Conservation (phyloP, 2,329 filamentous ascomycete genomes). For the Fusarium marasasianum region DNA sequence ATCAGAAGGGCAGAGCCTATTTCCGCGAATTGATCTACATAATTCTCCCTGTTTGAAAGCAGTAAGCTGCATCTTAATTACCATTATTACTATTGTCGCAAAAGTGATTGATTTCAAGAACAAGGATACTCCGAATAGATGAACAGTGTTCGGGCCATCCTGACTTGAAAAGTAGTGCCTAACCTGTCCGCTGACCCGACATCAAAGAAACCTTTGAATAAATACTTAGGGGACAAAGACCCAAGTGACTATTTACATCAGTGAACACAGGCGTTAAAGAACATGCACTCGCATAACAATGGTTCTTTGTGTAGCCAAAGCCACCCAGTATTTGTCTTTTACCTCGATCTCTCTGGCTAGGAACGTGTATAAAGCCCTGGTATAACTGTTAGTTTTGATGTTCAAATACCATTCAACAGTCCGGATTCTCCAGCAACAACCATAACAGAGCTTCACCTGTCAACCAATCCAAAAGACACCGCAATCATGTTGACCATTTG, state of each 20-base stretch:
- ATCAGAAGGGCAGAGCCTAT: not conserved
- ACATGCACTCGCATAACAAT: rapidly evolving
- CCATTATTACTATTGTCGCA: too few species aligned
- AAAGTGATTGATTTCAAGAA: not conserved
- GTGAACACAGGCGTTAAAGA: not conserved
- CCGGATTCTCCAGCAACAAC: rapidly evolving
- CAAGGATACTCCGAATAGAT: rapidly evolving
- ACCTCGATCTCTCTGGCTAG: rapidly evolving
- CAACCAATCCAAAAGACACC: rapidly evolving
- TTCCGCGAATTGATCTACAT: too few species aligned
- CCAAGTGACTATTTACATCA: rapidly evolving
- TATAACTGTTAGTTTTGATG: rapidly evolving
- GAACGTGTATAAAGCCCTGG: rapidly evolving
- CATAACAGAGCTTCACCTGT: not conserved
- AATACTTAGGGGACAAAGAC: rapidly evolving
- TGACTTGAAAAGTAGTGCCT: too few species aligned
- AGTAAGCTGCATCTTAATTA: too few species aligned
- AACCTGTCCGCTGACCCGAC: too few species aligned
- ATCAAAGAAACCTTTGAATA: not conserved
- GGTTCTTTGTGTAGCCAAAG: rapidly evolving
- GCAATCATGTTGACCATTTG: not conserved
- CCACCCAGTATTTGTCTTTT: rapidly evolving
- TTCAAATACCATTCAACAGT: not conserved
- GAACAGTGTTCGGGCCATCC: not conserved
- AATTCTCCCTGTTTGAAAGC: too few species aligned